Conservation (phyloP, 2,329 filamentous ascomycete genomes). For the Talaromyces funiculosus region DNA sequence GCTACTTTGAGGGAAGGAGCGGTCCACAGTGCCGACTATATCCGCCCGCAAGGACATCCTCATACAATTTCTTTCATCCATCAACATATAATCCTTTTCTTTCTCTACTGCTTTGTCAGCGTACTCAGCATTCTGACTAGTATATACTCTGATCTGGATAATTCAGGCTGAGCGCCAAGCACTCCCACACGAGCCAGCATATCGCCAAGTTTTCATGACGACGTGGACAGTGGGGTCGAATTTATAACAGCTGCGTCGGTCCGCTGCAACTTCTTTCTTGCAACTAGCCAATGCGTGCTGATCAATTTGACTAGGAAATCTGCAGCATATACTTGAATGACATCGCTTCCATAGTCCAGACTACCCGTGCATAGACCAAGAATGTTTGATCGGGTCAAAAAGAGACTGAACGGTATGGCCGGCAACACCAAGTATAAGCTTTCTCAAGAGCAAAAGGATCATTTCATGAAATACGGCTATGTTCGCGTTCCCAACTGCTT, state of each 20-base stretch:
- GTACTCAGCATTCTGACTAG: too few species aligned
- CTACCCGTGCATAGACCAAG: not conserved
- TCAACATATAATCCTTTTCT: not conserved
- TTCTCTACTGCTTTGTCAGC: not conserved
- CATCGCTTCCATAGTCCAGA: not conserved
- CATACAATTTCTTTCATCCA: not conserved
- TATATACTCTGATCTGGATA: too few species aligned
- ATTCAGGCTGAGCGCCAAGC: too few species aligned
- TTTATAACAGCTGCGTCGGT: not conserved
- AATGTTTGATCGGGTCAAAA: conserved; percentile 5
- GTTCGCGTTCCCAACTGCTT: conserved; percentile 51
- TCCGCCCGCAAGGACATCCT: not conserved
- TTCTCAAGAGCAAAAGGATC: conserved; percentile 44
- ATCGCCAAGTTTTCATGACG: not conserved
- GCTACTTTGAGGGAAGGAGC: not conserved
- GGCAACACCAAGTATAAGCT: conserved; percentile 23
- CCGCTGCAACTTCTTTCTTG: not conserved
- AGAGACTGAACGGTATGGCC: not conserved
- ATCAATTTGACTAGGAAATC: not conserved
- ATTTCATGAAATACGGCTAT: conserved; percentile 54
- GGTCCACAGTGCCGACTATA: not conserved
- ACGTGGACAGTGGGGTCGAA: not conserved
- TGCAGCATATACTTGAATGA: not conserved
- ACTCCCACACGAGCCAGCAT: too few species aligned
- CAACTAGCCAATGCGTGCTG: not conserved